Percentiles rank a stretch among this genome's conserved stretches.
Conservation (phyloP, 805 yeast species). For the Saccharomycopsis babjevae region DNA sequence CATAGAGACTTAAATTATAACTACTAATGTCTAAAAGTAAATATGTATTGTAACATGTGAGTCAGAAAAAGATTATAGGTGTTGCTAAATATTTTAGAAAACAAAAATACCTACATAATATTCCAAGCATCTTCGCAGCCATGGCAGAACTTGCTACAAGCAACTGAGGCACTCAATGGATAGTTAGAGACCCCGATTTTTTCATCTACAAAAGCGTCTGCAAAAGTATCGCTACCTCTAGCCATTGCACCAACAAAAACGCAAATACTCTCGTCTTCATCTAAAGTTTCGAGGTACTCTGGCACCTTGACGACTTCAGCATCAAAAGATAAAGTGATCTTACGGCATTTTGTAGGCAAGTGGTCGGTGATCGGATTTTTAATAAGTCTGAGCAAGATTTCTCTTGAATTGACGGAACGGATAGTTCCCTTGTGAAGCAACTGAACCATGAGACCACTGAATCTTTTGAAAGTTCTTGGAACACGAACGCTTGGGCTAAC, state of each 20-base stretch:
- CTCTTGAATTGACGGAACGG: constrained; percentile 91
- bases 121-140: constrained; percentile 99
- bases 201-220: constrained; percentile 94
- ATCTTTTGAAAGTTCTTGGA: constrained; percentile 96
- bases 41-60: neutral
- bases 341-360: constrained; percentile 90
- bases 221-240: constrained; percentile 93
- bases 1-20: neutral
- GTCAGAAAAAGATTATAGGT: too few relatives aligned
- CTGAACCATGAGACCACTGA: constrained; percentile 97
- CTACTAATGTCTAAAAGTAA: neutral
- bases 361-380: constrained; percentile 97
- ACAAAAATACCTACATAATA: constrained; percentile 29
- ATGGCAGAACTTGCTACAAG: constrained; percentile 96
- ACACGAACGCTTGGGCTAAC: constrained; percentile 95
- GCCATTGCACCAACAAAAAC: constrained; percentile 99
- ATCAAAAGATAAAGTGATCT: constrained; percentile 85
- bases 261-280: constrained; percentile 86
- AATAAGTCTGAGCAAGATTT: constrained; percentile 84
- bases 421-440: constrained; percentile 84
- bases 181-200: constrained; percentile 92
- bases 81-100: neutral
- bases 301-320: constrained; percentile 82
- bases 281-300: constrained; percentile 72
- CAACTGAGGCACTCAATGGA: constrained; percentile 94